Evolutionary conservation across 2,329 filamentous ascomycete species (phyloP).

Genomic region (Cercospora zeina): DNA sequence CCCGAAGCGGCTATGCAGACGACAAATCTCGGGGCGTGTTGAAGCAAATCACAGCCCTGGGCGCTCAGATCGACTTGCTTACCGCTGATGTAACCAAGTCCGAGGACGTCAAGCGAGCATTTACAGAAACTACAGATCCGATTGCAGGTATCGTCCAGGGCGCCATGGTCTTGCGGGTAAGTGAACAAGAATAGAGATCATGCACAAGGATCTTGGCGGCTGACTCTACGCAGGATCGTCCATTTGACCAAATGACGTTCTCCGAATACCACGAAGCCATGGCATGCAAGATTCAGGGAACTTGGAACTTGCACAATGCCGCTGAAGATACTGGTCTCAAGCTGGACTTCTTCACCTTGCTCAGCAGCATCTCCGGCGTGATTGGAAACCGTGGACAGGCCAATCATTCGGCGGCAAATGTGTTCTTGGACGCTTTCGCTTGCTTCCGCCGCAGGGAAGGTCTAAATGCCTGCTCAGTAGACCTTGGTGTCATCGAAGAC

Average conservation of each 20-base stretch:
- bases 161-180: slow-evolving; percentile 15
- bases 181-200: background rate
- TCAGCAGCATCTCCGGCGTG: background rate
- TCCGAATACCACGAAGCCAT: slow-evolving; percentile 10
- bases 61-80: slow-evolving; percentile 1
- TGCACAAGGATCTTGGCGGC: background rate
- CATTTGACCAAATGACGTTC: slow-evolving; percentile 16
- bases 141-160: slow-evolving; percentile 17
- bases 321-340: background rate
- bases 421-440: slow-evolving; percentile 31
- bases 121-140: slow-evolving; percentile 45
- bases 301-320: slow-evolving; percentile 35
- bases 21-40: background rate
- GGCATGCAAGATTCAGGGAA: slow-evolving; percentile 14
- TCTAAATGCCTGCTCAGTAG: slow-evolving; percentile 29
- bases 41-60: background rate
- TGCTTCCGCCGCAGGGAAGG: slow-evolving; percentile 31
- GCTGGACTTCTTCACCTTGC: background rate
- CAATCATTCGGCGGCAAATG: slow-evolving; percentile 32
- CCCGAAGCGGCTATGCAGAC: slow-evolving; percentile 16
- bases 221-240: slow-evolving; percentile 12
- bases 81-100: background rate
- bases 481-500: slow-evolving; percentile 37
- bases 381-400: slow-evolving; percentile 22
- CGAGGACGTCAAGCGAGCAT: slow-evolving; percentile 16